phyloP scores from a whole-genome alignment of 805 yeast genomes.

The Metschnikowia noctiluminum region DNA sequence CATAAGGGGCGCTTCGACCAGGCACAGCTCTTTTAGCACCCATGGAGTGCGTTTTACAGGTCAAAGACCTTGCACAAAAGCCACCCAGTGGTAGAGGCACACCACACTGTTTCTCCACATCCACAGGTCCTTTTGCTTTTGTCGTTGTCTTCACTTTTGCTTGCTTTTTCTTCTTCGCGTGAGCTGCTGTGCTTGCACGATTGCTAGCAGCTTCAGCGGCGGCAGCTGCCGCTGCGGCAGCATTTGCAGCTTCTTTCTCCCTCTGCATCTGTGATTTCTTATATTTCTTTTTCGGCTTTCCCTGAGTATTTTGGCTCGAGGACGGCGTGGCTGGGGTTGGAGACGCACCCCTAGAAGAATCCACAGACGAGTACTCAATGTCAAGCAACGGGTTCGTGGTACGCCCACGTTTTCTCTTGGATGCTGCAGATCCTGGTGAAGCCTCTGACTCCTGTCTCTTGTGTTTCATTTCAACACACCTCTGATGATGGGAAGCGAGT shows the following conservation, averaged over 20 bases:
- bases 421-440: conserved; percentile 10
- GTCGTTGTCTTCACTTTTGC: conserved; percentile 40
- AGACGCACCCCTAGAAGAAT: conserved; percentile 37
- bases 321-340: conserved; percentile 33
- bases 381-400: conserved; percentile 26
- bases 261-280: conserved; percentile 42
- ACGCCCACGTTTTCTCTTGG: conserved; percentile 29
- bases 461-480: conserved; percentile 40
- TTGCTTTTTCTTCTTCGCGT: conserved; percentile 31
- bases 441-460: conserved; percentile 22
- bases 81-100: conserved; percentile 93
- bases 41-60: conserved; percentile 98
- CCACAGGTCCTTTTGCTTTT: conserved; percentile 78
- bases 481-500: conserved; percentile 28
- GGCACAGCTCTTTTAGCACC: conserved; percentile 95
- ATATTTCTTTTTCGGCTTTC: conserved; percentile 41
- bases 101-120: conserved; percentile 94
- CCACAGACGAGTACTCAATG: conserved; percentile 37
- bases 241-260: conserved; percentile 45
- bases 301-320: conserved; percentile 15
- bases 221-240: conserved; percentile 44
- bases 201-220: conserved; percentile 26
- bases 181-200: conserved; percentile 13
- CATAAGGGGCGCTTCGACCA: conserved; percentile 93
- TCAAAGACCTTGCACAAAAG: conserved; percentile 89